Evolutionary conservation across 164 flowering plant genomes (phyloP), one percentile per base, ranked within the genome.

Genomic region (Akebia trifoliata): DNA sequence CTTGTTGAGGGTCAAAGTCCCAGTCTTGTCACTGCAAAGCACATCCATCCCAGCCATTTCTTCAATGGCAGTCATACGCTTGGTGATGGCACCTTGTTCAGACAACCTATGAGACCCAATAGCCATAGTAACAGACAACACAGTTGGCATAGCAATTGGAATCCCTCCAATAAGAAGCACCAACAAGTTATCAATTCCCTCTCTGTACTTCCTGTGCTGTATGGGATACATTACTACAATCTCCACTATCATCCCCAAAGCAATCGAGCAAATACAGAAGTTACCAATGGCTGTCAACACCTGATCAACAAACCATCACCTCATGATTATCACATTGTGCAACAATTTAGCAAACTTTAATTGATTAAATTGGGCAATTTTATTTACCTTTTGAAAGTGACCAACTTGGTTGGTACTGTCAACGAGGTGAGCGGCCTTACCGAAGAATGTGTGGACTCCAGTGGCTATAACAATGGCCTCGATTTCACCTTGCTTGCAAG

Each of bases 21-120:
- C 97, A 4, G 97, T 90, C 64, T 90, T 90, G 73, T 90, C 97
- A 70, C 97, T 87, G 75, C 93, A 90, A 4, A 90, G 84, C 35
- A 90, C 89, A 63, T 90, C 97, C 95, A 90, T 87, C 0, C 97
- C 97, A 9, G 97, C 95, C 97, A 90, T 90, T 60, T 87, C 97
- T 64, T 90, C 95, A 59, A 90, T 90, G 61, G 97, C 97, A n/a
- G 97, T 85, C 97, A 90, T 85, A 66, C 97, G 81, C 80, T 90
- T 87, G 24, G 97, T 90, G 60, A 90, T 87, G 63, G 97, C 97
- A n/a, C 97, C 97, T 62, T 90, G 97, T 63, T 90, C 65, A 0
- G 95, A 84, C 20, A 90, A 69, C 37, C 89, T 70, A 65, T 90
- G 95, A 28, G 97, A 90, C 15, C 95, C 97, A 60, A 90, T 87